Base-by-base conservation (phyloP, 23 red algal species). In the Gracilaria vermiculophylla region DNA sequence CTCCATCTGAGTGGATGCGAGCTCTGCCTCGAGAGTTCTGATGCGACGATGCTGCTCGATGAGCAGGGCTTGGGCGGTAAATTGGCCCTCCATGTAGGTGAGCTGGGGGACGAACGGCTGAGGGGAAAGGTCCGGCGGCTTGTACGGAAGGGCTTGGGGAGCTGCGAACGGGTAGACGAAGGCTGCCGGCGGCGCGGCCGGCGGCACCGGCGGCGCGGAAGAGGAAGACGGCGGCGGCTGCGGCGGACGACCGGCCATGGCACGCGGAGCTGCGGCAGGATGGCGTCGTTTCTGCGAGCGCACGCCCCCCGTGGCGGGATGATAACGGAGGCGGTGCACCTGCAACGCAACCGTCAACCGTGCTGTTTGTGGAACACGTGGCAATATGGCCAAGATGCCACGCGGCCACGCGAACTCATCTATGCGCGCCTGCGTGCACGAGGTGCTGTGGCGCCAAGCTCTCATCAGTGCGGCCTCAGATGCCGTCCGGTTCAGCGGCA, bases 11-110 rank as follows among this genome's bases (percentile, higher is more conserved):
- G 76, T 76, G 34, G 79, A 62, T 9, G 76, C 76, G 62, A 92
- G 77, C 78, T 92, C 76, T 27, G 88, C 88, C 49, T 92, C 88
- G 50, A 92, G 88, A 31, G 54, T 33, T 47, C 71, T 82, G 62
- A 92, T 81, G 16, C 77, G 75, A 15, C 88, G 77, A 34, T 92
- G 88, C 61, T 82, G 77, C 48, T 92, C 88, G 51, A 81, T 70
- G 66, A 92, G 58, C 45, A 92, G 66, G 4, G 88, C 88, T 25
- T 82, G 88, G 21, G 78, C 71, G 21, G 88, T 62, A 48, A 83
- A 92, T 20, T 83, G 88, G 51, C 77, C 77, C 78, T 92, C 88
- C 77, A 92, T 81, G 29, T 82, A 92, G 19, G 75, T 61, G 62
- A 92, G 88, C 41, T 82, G 76, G 8, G 77, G 85, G 0, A 78